Conservation (phyloP, 176 grass and related monocot genomes). For the Avena eriantha region DNA sequence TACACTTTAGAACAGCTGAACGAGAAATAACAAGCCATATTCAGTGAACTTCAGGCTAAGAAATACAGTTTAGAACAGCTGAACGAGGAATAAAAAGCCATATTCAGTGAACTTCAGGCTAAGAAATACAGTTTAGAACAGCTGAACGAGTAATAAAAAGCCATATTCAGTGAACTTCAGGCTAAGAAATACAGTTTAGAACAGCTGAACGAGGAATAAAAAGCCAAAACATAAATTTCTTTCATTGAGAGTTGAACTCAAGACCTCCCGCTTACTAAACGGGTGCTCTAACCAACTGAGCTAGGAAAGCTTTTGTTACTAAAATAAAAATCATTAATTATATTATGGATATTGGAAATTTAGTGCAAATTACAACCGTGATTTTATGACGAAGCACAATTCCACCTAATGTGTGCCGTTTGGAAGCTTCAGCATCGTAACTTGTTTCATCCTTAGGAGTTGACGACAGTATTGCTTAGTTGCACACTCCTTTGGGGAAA, state of each 20-base stretch:
- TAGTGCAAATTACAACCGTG: no score
- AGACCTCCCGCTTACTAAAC: slow-evolving; percentile 95
- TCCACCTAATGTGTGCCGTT: neutral
- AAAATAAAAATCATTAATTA: no score
- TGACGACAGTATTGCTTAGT: neutral
- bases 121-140: neutral
- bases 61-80: neutral
- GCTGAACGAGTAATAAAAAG: neutral
- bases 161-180: neutral
- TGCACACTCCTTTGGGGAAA: neutral
- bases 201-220: neutral
- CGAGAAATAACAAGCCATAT: neutral
- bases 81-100: neutral
- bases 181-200: neutral
- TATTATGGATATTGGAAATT: no score
- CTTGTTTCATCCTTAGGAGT: neutral
- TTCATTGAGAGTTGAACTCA: slow-evolving; percentile 87
- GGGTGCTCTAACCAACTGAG: slow-evolving; percentile 92
- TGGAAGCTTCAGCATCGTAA: neutral
- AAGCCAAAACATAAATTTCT: slow-evolving; percentile 6
- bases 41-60: neutral
- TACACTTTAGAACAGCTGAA: no score
- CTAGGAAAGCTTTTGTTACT: slow-evolving; percentile 48
- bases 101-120: neutral
- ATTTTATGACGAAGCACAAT: neutral